phyloP scores from a whole-genome alignment of 108 stramenopile genomes.

The Fragilaria radians region DNA sequence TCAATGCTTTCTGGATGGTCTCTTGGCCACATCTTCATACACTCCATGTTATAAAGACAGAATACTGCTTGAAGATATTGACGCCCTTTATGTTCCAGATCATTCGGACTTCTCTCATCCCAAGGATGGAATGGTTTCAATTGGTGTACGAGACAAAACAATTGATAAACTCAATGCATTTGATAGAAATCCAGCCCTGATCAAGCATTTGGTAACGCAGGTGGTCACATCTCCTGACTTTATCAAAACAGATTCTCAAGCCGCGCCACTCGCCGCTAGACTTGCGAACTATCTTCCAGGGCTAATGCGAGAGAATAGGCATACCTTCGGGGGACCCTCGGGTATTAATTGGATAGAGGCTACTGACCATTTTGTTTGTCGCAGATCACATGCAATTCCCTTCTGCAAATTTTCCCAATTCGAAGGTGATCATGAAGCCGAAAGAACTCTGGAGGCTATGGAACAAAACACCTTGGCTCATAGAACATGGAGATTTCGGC shows the following conservation, averaged over 20 bases:
- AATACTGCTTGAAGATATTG: not conserved
- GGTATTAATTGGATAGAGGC: slow-evolving; percentile 73
- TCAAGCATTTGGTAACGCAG: slow-evolving; percentile 51
- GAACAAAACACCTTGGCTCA: slow-evolving; percentile 46
- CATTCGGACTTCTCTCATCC: slow-evolving; percentile 17
- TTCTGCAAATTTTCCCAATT: slow-evolving; percentile 45
- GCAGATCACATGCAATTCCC: slow-evolving; percentile 45
- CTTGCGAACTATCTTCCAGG: slow-evolving; percentile 59
- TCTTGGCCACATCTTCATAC: slow-evolving; percentile 32
- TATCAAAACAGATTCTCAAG: slow-evolving; percentile 37
- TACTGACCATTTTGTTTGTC: slow-evolving; percentile 76
- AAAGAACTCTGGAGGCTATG: slow-evolving; percentile 32
- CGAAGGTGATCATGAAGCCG: slow-evolving; percentile 39
- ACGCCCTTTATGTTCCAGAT: slow-evolving; percentile 10
- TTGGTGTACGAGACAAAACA: slow-evolving; percentile 44
- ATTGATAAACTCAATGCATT: slow-evolving; percentile 72
- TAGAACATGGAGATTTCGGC: slow-evolving; percentile 66
- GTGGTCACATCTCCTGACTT: slow-evolving; percentile 54
- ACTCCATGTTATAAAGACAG: not conserved
- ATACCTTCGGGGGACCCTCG: slow-evolving; percentile 39
- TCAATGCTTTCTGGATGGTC: slow-evolving; percentile 70
- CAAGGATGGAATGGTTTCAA: slow-evolving; percentile 19
- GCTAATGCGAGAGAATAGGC: slow-evolving; percentile 21
- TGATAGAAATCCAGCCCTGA: slow-evolving; percentile 59
- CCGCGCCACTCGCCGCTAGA: slow-evolving; percentile 49